Percentiles rank a stretch among this genome's conserved stretches.
Evolutionary conservation across 2,329 filamentous ascomycete genomes (phyloP).

Genomic region (Parastagonospora nodorum): DNA sequence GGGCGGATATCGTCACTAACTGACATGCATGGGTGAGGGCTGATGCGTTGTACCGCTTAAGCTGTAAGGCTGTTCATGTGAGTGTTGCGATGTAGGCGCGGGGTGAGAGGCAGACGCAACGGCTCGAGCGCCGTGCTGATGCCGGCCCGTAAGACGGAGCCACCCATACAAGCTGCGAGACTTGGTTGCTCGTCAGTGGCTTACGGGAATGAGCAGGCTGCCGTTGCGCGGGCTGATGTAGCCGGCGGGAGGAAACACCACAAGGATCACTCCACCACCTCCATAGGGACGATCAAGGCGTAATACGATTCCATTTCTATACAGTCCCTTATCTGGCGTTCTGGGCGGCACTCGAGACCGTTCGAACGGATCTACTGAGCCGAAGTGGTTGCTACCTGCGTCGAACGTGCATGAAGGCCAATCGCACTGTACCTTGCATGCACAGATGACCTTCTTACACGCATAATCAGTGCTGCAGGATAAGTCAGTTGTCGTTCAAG

Average conservation of each 20-base stretch:
- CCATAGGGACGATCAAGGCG: neutral
- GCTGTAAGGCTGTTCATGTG: neutral
- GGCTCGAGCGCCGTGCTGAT: too few species aligned
- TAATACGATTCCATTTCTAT: constrained; percentile 3
- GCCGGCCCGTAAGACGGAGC: neutral
- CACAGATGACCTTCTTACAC: constrained; percentile 24
- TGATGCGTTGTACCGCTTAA: neutral
- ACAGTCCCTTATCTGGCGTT: constrained; percentile 8
- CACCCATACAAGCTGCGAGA: neutral
- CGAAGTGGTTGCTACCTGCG: constrained; percentile 7
- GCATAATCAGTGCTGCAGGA: constrained; percentile 36
- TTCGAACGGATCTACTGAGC: constrained; percentile 5
- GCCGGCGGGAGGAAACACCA: neutral
- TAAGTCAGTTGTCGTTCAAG: constrained; percentile 25
- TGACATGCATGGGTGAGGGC: too few species aligned
- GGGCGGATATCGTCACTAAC: too few species aligned
- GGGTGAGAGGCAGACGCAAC: too few species aligned
- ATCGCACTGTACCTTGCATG: constrained; percentile 4
- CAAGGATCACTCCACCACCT: neutral
- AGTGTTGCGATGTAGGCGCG: neutral
- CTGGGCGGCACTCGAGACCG: neutral
- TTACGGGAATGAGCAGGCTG: neutral
- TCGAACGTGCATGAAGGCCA: neutral
- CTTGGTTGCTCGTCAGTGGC: constrained; percentile 4
- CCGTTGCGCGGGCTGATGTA: neutral